Base-by-base conservation (phyloP, 352 stramenopile genomes). In the Globisporangium lucens region DNA sequence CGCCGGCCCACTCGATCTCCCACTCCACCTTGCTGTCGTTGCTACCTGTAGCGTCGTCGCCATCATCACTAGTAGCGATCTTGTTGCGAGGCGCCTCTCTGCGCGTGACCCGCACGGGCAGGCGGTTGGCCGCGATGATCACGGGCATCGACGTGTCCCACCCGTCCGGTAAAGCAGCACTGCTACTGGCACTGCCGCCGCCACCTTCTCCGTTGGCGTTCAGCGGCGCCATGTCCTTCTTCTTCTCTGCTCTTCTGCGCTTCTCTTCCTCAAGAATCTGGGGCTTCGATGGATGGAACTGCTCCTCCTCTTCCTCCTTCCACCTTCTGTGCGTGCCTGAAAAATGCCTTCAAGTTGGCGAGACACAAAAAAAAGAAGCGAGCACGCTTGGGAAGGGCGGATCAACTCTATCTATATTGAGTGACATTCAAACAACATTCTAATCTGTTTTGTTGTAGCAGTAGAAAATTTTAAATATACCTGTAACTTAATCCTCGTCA, bases 121-220 rank as follows among this genome's bases (percentile, higher is more conserved):
- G 71, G 6, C 82, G 81, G 67, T 91, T 89, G 9, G 83, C 80
- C 24, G 83, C 85, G 72, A 93, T 90, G 59, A 93, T 83, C 57
- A 93, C 81, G 47, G 83, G 85, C 47, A 71, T 88, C 3, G 80
- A 71, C 15, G 76, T 71, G 61, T 81, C 75, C 83, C 83, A 91
- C 53, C 72, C 68, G 56, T 89, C 73, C 55, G 41, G 15, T 2
- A 15, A 33, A 35, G n/a, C 38, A 58, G 4, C 56, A 8, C 6
- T 67, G 30, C 1, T 49, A 29, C 13, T 38, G 38, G 36, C 0
- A n/a, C 41, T 22, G 41, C 20, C 24, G 30, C 43, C 36, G 12
- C 9, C 13, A 8, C 17, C 12, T 29, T 38, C 36, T 35, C n/a
- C 30, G 30, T 24, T 27, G 29, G 55, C 20, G 20, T 27, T 13